phyloP scores from a whole-genome alignment of 2,329 filamentous ascomycete species.

The Gyromitra esculenta region DNA sequence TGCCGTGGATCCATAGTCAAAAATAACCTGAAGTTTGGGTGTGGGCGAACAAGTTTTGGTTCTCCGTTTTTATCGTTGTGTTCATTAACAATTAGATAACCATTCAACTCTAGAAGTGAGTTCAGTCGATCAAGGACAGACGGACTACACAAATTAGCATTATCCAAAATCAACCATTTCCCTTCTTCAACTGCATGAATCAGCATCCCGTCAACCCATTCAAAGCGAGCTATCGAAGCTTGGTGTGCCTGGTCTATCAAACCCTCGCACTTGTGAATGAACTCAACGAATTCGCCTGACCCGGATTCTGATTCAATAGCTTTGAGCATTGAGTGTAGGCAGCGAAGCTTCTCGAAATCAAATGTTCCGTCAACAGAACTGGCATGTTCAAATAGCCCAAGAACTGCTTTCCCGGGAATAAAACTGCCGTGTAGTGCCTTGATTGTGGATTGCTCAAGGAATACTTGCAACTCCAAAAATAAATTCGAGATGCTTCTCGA shows the following conservation, averaged over 20 bases:
- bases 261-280: constrained; percentile 32
- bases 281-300: constrained; percentile 21
- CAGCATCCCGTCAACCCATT: constrained; percentile 94
- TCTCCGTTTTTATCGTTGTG: constrained; percentile 84
- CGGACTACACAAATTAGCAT: constrained; percentile 94
- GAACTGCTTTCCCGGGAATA: constrained; percentile 58
- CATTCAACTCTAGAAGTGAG: constrained; percentile 89
- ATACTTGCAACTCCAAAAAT: constrained; percentile 66
- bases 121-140: constrained; percentile 95
- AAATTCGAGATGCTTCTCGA: constrained; percentile 75
- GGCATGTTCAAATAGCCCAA: constrained; percentile 64
- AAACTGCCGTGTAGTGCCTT: constrained; percentile 61
- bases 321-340: constrained; percentile 59
- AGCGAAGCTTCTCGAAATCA: constrained; percentile 35
- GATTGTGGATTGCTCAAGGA: constrained; percentile 66
- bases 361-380: constrained; percentile 4
- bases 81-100: constrained; percentile 89
- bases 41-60: constrained; percentile 80
- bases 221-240: constrained; percentile 69
- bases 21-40: constrained; percentile 89
- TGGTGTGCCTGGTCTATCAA: constrained; percentile 42
- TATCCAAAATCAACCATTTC: constrained; percentile 93
- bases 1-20: constrained; percentile 91
- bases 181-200: constrained; percentile 86
- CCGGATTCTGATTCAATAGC: constrained; percentile 57